Base-by-base conservation (phyloP, 371 early-diverging fungal species). In the Coemansia sp. region DNA sequence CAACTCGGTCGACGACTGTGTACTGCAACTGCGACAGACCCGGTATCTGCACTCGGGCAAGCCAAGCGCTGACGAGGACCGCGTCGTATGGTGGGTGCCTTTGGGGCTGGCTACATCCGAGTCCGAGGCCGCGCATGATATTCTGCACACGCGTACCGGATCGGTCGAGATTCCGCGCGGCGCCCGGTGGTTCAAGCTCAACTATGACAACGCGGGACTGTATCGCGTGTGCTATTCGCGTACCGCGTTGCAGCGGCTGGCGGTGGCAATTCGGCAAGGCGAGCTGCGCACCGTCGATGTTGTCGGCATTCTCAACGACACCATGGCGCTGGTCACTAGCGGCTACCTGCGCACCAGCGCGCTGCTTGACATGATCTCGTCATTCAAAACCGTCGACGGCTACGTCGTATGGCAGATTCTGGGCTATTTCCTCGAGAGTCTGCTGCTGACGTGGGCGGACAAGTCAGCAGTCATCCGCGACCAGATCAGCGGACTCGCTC, bases 31-130 rank as follows among this genome's bases (percentile, higher is more conserved):
- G 38, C 70, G 73, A 26, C 94, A 95, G 71, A 70, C 76, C 56
- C 86, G 94, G 1, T 93, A 85, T 81, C 80, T 94, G 56, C 81
- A 88, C 10, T 82, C 88, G 5, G 93, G 93, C 31, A 84, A 88
- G 59, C 75, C 83, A 14, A 81, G 68, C 9, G 70, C 83, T 10
- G 89, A 84, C 5, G 93, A 91, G 55, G 84, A 87, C 57, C 65
- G 68, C 31, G 68, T 82, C 3, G 56, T 84, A 20, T 94, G 95
- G 92, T 87, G 85, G 81, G 85, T 92, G n/a, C 93, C 93, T 4
- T 70, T 92, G 36, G 76, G 79, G 1, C 61, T 90, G 26, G 26
- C 39, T 30, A 53, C 26, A 32, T 35, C 45, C 8, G 53, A 30
- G 1, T 5, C 47, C 20, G 31, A 45, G 11, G 56, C 47, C 16